These are phyloP conservation scores for Aspergillus texensis DNA, from an alignment of 2,329 filamentous ascomycete species.

Conservation along the genomic window DNA sequence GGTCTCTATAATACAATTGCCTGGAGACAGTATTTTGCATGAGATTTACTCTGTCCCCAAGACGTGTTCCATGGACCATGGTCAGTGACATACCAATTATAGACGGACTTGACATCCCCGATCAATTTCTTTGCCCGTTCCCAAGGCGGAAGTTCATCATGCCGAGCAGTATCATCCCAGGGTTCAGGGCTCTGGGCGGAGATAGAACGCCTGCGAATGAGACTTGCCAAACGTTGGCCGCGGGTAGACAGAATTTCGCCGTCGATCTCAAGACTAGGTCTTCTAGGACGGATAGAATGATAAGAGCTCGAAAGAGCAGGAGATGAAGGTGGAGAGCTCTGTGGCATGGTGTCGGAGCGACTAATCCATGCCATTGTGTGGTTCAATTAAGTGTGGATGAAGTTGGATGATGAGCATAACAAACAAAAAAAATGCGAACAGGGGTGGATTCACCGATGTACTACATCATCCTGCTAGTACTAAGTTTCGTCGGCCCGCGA, in stretches of 20 bases:
- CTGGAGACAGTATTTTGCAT: conserved; percentile 23
- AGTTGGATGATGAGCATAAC: background rate
- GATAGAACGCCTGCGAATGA: conserved; percentile 33
- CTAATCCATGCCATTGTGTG: conserved; percentile 12
- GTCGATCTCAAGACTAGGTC: conserved; percentile 37
- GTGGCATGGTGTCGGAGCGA: conserved; percentile 13
- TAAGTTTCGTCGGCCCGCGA: background rate
- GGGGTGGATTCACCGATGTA: background rate
- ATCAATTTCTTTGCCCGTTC: conserved; percentile 58
- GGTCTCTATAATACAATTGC: conserved; percentile 81
- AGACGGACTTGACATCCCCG: conserved; percentile 82
- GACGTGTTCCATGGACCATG: no score
- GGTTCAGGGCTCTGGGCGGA: conserved; percentile 23
- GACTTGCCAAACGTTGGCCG: conserved; percentile 39
- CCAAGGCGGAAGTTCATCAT: conserved; percentile 15
- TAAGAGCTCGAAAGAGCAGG: conserved; percentile 13
- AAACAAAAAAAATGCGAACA: background rate
- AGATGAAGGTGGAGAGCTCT: conserved; percentile 11
- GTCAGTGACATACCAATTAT: conserved; percentile 63
- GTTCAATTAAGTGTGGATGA: background rate
- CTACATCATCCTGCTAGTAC: background rate
- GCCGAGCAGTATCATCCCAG: conserved; percentile 15
- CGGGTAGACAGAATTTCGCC: conserved; percentile 42
- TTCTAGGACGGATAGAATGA: conserved; percentile 23
- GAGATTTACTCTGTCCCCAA: background rate